phyloP scores from a whole-genome alignment of 352 stramenopile genomes.

The Phytophthora cactorum region DNA sequence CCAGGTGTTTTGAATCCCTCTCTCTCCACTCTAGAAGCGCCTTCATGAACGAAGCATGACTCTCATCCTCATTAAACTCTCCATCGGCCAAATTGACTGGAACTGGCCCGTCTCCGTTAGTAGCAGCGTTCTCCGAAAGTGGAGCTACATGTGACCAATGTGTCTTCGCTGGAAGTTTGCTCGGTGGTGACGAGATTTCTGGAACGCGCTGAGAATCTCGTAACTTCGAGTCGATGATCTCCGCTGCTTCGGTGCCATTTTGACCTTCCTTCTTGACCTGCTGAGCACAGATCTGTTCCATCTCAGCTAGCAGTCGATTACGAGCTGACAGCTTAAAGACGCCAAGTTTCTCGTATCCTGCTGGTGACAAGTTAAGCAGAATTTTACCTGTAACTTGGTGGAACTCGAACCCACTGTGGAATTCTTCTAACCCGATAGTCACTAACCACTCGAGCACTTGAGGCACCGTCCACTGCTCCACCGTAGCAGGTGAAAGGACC shows the following conservation, averaged over 20 bases:
- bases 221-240: conserved; percentile 74
- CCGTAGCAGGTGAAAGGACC: conserved; percentile 45
- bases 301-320: conserved; percentile 61
- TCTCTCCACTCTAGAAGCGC: conserved; percentile 78
- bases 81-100: conserved; percentile 81
- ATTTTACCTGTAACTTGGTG: conserved; percentile 70
- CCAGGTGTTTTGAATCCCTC: conserved; percentile 34
- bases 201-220: conserved; percentile 38
- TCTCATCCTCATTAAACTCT: conserved; percentile 75
- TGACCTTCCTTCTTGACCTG: conserved; percentile 9
- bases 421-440: conserved; percentile 66
- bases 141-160: conserved; percentile 83
- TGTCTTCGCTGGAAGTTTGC: conserved; percentile 26
- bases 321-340: conserved; percentile 61
- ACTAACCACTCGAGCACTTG: conserved; percentile 76
- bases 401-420: conserved; percentile 74
- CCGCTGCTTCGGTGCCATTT: conserved; percentile 15
- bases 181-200: conserved; percentile 36
- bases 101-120: conserved; percentile 25
- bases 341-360: conserved; percentile 59
- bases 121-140: conserved; percentile 44
- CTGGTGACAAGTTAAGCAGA: conserved; percentile 51
- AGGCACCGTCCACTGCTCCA: conserved; percentile 55
- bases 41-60: conserved; percentile 83
- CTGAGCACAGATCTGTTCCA: conserved; percentile 54